A percentile compares a stretch with the other conserved stretches of the same genome.
phyloP scores from a whole-genome alignment of 352 stramenopile genomes.

The Phytophthora idaei region DNA sequence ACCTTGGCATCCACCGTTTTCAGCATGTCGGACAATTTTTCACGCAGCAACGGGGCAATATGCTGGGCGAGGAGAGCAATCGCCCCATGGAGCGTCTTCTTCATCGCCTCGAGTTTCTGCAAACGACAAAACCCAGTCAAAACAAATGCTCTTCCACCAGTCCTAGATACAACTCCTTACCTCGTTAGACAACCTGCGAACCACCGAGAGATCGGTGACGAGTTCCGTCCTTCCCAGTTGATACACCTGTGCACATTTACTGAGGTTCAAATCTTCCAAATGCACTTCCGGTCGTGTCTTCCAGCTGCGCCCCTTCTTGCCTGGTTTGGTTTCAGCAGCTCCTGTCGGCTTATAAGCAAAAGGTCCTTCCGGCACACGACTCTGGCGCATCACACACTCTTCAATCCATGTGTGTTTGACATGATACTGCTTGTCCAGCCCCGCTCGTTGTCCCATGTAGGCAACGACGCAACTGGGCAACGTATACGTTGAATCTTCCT shows the following conservation, averaged over 20 bases:
- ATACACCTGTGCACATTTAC: constrained; percentile 54
- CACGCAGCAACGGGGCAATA: constrained; percentile 65
- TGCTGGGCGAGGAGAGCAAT: constrained; percentile 83
- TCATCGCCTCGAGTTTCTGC: constrained; percentile 61
- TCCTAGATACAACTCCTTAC: constrained; percentile 20
- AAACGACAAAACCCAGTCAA: constrained; percentile 4
- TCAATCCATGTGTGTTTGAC: constrained; percentile 87
- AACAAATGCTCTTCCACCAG: neutral
- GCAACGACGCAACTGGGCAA: constrained; percentile 66
- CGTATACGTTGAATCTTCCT: constrained; percentile 32
- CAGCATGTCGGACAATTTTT: constrained; percentile 68
- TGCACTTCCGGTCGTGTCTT: constrained; percentile 55
- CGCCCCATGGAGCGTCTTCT: constrained; percentile 51
- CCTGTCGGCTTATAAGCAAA: constrained; percentile 40
- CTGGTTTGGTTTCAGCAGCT: constrained; percentile 11
- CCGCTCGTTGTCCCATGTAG: constrained; percentile 54
- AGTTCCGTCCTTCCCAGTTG: constrained; percentile 41
- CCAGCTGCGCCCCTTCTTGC: constrained; percentile 42
- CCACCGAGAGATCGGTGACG: constrained; percentile 51
- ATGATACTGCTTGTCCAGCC: constrained; percentile 60
- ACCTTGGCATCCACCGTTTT: constrained; percentile 80
- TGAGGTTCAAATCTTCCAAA: constrained; percentile 54
- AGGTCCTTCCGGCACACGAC: constrained; percentile 53
- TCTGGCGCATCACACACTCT: constrained; percentile 69
- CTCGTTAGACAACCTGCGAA: constrained; percentile 54